Evolutionary conservation across 176 grass and related monocot genomes (phyloP), one percentile per base, ranked within the genome.

Genomic region (Lolium rigidum): DNA sequence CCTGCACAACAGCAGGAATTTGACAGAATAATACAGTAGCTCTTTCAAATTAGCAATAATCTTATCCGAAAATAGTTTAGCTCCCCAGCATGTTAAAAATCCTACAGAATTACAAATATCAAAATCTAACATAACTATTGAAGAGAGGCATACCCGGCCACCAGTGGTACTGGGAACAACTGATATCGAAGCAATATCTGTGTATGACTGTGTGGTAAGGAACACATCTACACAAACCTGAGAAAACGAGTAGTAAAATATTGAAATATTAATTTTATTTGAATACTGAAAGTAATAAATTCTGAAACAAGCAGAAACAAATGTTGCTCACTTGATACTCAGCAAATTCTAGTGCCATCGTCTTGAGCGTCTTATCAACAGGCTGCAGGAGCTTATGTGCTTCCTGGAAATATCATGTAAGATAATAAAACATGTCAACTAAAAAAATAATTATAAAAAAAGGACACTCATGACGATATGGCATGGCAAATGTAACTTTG

Each of bases 221-320:
- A 96, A 96, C 82, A 96, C 67, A 84, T 96, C 94, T 43, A 93
- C 89, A 91, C 89, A 96, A 86, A 96, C 94, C 94, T 97, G 77
- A 75, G 79, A 57, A 85, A 71, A 70, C 10, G 16, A 47, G 50
- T 13, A 86, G 46, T 57, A 41, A 74, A 26, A 35, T 26, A 14
- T 38, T 7, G n/a, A 64, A 5, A 14, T 60, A 54, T 62, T 83
- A 10, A 7, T 61, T 46, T 70, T 20, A 78, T 38, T 51, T 70
- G 76, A 50, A 25, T 60, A 76, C 25, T 67, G n/a, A 43, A 83
- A 48, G 81, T 24, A 84, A 35, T 11, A 51, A 56, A 66, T 57
- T 59, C 14, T 67, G 41, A 57, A 83, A 72, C 7, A 93, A 56
- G 58, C 21, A 62, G n/a, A 84, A 87, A 87, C 41, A 79, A 83